These are phyloP conservation scores for Yamadazyma conglobata DNA, from an alignment of 1,139 yeast species.

Conservation along the genomic window DNA sequence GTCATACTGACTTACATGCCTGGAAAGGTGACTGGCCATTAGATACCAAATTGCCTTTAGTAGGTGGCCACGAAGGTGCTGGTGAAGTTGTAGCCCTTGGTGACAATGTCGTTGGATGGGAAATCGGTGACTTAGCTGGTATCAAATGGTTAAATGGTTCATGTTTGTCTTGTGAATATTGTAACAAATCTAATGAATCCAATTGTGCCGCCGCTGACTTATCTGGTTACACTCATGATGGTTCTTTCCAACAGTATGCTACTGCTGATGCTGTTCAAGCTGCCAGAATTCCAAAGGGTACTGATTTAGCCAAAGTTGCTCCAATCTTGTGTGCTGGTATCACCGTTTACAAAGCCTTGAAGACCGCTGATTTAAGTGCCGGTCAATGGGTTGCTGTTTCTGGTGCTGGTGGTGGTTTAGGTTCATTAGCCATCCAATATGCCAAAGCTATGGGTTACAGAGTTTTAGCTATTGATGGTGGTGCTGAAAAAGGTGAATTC, in stretches of 20 bases:
- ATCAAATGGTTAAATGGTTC: constrained; percentile 75
- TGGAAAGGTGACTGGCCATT: constrained; percentile 81
- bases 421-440: constrained; percentile 71
- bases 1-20: constrained; percentile 78
- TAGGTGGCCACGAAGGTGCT: constrained; percentile 85
- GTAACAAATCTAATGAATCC: constrained; percentile 62
- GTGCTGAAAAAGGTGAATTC: constrained; percentile 59
- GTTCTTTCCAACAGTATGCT: constrained; percentile 77
- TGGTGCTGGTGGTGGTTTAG: constrained; percentile 81
- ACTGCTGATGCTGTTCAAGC: constrained; percentile 87
- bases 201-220: constrained; percentile 66
- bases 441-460: constrained; percentile 74
- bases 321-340: constrained; percentile 84
- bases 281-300: constrained; percentile 66
- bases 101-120: constrained; percentile 59
- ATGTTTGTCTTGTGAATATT: constrained; percentile 66
- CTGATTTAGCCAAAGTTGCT: constrained; percentile 70
- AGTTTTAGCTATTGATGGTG: constrained; percentile 75
- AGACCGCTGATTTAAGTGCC: constrained; percentile 59
- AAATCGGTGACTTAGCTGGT: constrained; percentile 71
- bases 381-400: constrained; percentile 78
- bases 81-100: constrained; percentile 76
- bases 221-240: constrained; percentile 77
- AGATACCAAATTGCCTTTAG: constrained; percentile 62
- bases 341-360: constrained; percentile 74